These are phyloP conservation scores for Phytophthora cryptogea DNA, from an alignment of 352 stramenopile genomes.

Conservation along the genomic window DNA sequence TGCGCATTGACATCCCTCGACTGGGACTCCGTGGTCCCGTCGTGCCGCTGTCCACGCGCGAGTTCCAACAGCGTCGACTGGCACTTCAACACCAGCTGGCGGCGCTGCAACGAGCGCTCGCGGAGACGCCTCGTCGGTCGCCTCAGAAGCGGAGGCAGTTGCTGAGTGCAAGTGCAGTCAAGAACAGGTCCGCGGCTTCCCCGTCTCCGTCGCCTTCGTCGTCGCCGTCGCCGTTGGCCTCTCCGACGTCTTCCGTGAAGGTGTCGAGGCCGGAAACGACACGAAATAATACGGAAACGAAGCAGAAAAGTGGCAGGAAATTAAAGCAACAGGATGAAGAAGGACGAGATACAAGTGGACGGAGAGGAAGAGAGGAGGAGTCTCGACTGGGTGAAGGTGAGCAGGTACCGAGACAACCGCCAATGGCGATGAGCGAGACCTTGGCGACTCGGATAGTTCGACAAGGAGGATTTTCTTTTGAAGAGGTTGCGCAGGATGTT, in stretches of 20 bases:
- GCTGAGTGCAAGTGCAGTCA: constrained; percentile 1
- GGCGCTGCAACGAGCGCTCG: constrained; percentile 39
- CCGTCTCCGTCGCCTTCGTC: constrained; percentile 15
- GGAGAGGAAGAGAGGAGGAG: constrained; percentile 1
- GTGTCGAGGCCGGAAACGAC: constrained; percentile 10
- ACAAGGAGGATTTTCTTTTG: constrained; percentile 28
- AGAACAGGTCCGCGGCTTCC: constrained; percentile 3
- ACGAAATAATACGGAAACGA: constrained; percentile 1
- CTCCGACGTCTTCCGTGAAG: constrained; percentile 24
- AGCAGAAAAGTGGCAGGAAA: constrained; percentile 14
- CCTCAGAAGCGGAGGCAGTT: constrained; percentile 20
- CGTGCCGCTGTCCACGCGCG: constrained; percentile 36
- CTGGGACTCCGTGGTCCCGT: constrained; percentile 23
- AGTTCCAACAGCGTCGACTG: constrained; percentile 48
- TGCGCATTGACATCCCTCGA: constrained; percentile 49
- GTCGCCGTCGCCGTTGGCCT: constrained; percentile 15
- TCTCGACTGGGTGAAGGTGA: neutral
- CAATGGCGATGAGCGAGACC: constrained; percentile 20
- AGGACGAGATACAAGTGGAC: neutral
- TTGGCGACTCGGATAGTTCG: constrained; percentile 13
- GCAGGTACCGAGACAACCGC: constrained; percentile 18
- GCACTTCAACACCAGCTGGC: constrained; percentile 43
- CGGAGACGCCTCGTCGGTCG: constrained; percentile 24
- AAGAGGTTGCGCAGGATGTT: constrained; percentile 11
- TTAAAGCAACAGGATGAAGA: neutral